A percentile compares a stretch with the other conserved stretches of the same genome.
Evolutionary conservation across 129 eudicot species (phyloP).

Genomic region (Artemisia argyi): DNA sequence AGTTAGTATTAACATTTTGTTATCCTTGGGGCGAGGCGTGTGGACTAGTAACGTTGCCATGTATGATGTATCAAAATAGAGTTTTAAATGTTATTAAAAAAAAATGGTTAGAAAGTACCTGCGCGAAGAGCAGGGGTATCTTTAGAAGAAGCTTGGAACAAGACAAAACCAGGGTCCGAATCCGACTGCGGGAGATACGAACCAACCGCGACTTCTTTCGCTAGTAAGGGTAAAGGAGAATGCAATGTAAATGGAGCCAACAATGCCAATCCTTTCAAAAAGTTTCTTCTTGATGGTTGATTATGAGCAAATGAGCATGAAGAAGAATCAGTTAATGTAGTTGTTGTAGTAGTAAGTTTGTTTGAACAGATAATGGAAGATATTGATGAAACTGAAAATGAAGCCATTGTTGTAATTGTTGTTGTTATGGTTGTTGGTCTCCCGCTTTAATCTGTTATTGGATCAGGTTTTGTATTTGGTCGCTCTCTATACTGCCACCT

Average conservation of each 20-base stretch:
- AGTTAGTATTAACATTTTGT: too few species aligned
- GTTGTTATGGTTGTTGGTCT: background rate
- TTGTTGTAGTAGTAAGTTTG: slow-evolving; percentile 20
- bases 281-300: slow-evolving; percentile 50
- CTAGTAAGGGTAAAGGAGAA: slow-evolving; percentile 42
- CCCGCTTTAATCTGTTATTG: slow-evolving; percentile 2
- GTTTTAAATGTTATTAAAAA: too few species aligned
- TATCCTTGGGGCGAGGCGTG: too few species aligned
- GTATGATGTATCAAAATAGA: too few species aligned
- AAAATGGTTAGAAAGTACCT: slow-evolving; percentile 42
- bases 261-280: slow-evolving; percentile 46
- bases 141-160: slow-evolving; percentile 78
- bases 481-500: slow-evolving; percentile 12
- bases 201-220: slow-evolving; percentile 79
- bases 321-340: too few species aligned
- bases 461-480: slow-evolving; percentile 5
- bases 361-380: slow-evolving; percentile 30
- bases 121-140: slow-evolving; percentile 99
- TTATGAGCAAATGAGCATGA: slow-evolving; percentile 10
- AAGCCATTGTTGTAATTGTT: background rate
- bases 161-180: slow-evolving; percentile 63
- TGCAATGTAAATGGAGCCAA: slow-evolving; percentile 28
- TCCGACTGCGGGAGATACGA: slow-evolving; percentile 62
- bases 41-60: too few species aligned
- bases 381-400: slow-evolving; percentile 39